These are phyloP conservation scores for Aureobasidium sp. DNA, from an alignment of 2,329 filamentous ascomycete genomes.

Conservation along the genomic window DNA sequence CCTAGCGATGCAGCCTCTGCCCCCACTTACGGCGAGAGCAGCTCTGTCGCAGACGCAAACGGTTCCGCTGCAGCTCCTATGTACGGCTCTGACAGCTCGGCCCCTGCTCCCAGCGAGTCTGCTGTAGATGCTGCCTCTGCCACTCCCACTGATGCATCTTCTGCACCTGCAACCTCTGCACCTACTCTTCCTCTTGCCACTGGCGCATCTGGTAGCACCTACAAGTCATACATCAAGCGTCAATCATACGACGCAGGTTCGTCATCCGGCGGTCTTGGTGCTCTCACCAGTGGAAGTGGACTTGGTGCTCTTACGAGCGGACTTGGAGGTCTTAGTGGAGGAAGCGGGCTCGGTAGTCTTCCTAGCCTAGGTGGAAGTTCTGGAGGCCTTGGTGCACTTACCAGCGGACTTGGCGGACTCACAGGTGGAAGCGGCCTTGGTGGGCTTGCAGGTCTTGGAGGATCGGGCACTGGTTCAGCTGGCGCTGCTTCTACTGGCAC, in stretches of 20 bases:
- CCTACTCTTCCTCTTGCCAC: conserved; percentile 6
- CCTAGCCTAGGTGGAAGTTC: background rate
- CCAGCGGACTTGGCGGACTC: background rate
- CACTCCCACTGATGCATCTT: conserved; percentile 4
- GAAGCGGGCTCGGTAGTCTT: background rate
- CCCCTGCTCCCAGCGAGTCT: conserved; percentile 1
- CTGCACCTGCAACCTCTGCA: background rate
- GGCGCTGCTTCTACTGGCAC: background rate
- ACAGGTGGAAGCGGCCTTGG: background rate
- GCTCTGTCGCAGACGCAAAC: background rate
- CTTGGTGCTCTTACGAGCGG: background rate
- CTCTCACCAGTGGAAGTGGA: background rate
- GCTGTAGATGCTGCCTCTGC: background rate
- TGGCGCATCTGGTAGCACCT: conserved; percentile 2
- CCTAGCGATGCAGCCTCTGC: background rate
- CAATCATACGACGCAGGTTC: background rate
- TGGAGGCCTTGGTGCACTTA: conserved; percentile 1
- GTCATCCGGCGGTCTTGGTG: background rate
- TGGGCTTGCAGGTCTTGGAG: background rate
- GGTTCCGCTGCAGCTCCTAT: background rate
- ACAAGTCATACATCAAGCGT: conserved; percentile 10
- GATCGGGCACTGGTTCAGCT: background rate
- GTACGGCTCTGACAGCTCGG: background rate
- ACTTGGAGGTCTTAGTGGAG: background rate
- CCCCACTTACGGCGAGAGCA: background rate